Base-by-base conservation (phyloP, 192 early-diverging fungal genomes). In the Pilaira anomala region DNA sequence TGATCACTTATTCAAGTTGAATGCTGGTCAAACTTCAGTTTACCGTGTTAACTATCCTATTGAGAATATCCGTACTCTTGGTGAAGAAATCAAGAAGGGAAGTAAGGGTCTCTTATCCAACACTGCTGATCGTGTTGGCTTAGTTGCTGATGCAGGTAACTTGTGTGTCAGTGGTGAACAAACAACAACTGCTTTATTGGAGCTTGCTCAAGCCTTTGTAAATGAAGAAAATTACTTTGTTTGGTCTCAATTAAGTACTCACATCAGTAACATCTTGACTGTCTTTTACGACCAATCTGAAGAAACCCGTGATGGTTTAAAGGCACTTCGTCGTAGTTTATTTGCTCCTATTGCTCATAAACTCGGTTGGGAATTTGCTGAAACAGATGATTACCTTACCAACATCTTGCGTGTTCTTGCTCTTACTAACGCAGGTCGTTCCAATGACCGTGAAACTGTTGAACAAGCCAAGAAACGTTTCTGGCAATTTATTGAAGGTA, bases 161-260 rank as follows among this genome's bases (percentile, higher is more conserved):
- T 73, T 97, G 48, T 86, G 87, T 19, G 69, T 76, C 33, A 88
- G 92, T 72, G 97, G 95, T 3, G 79, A 92, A 26, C 82, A 79
- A 46, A 83, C 79, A 52, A 95, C 94, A 9, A 78, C 80, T 52
- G 83, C 78, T 4, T 81, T 90, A n/a, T 76, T 98, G 73, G 85
- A 83, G 16, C 70, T 98, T 28, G 75, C 94, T 25, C 79, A 81
- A 18, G 79, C 85, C 18, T 91, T 90, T 63, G 77, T 81, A 44
- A 77, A 81, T 45, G 96, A 97, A 73, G 80, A 86, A 24, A 77
- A 93, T 65, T 93, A 91, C 71, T 87, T 93, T 40, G 87, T 92
- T 9, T 87, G 85, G 87, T 75, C 78, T 24, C 81, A 87, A 42
- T 81, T 94, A 33, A 82, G 75, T 25, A 69, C 71, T 25, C 82